Percentiles rank a stretch among this genome's conserved stretches.
These are phyloP conservation scores for Naganishia sp. DNA, from an alignment of 1,284 basidiomycete genomes.

Conservation along the genomic window DNA sequence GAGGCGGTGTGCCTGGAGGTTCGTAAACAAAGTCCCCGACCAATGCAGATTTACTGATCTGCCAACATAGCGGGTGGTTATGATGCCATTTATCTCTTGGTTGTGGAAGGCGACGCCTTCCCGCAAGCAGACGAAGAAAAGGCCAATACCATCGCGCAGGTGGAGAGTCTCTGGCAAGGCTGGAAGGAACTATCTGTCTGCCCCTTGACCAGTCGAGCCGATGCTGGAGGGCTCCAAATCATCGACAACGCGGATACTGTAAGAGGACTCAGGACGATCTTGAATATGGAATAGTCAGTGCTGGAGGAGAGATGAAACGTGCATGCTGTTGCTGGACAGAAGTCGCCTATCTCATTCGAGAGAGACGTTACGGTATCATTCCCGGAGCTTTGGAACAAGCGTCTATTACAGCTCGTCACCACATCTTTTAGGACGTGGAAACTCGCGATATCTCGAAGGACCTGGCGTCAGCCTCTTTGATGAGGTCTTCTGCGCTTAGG, in stretches of 20 bases:
- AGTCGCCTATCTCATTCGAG: too few relatives aligned
- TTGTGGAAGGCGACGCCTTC: slow-evolving; percentile 64
- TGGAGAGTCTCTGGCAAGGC: slow-evolving; percentile 73
- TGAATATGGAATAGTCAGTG: slow-evolving; percentile 1
- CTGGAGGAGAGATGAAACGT: too few relatives aligned
- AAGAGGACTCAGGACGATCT: slow-evolving; percentile 60
- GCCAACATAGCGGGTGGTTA: slow-evolving; percentile 78
- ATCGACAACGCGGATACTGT: slow-evolving; percentile 66
- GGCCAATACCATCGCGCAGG: slow-evolving; percentile 49
- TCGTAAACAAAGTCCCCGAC: slow-evolving; percentile 30
- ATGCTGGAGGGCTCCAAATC: slow-evolving; percentile 66
- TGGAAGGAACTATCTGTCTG: slow-evolving; percentile 75
- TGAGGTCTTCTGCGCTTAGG: too few relatives aligned
- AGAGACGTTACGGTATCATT: too few relatives aligned
- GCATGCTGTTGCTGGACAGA: too few relatives aligned
- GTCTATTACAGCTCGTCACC: too few relatives aligned
- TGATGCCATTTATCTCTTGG: slow-evolving; percentile 92
- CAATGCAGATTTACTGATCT: slow-evolving; percentile 7
- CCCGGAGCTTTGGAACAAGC: too few relatives aligned
- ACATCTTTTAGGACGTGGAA: too few relatives aligned
- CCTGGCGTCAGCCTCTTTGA: too few relatives aligned
- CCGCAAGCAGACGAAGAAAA: slow-evolving; percentile 51
- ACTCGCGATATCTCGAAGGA: too few relatives aligned
- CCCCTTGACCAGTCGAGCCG: slow-evolving; percentile 75
- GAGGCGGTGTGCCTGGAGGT: slow-evolving; percentile 91